Conservation (phyloP, 2,329 filamentous ascomycete genomes). For the Paraphoma chrysanthemicola region DNA sequence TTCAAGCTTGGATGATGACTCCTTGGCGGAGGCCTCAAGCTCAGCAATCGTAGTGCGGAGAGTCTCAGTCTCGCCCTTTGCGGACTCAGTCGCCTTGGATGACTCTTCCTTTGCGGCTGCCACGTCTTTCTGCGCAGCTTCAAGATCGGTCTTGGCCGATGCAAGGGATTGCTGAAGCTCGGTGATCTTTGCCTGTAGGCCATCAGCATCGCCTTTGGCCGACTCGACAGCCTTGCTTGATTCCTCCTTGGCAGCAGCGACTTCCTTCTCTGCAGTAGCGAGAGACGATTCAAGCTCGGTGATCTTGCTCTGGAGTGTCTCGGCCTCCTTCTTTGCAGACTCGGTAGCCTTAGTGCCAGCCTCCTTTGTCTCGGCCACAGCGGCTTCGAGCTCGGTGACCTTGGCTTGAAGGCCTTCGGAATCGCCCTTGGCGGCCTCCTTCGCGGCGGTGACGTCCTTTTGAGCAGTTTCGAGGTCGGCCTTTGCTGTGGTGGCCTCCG, state of each 20-base stretch:
- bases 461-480: constrained; percentile 20
- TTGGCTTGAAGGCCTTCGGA: constrained; percentile 14
- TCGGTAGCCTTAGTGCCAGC: constrained; percentile 18
- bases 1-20: constrained; percentile 10
- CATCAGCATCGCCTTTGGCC: constrained; percentile 20
- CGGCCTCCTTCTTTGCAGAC: constrained; percentile 23
- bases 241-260: constrained; percentile 24
- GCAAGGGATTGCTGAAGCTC: constrained; percentile 25
- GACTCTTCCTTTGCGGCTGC: constrained; percentile 7
- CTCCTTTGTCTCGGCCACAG: constrained; percentile 7
- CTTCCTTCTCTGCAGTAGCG: constrained; percentile 13
- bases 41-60: constrained; percentile 22
- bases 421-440: constrained; percentile 18
- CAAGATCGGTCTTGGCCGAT: constrained; percentile 23
- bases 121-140: constrained; percentile 5
- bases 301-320: constrained; percentile 21
- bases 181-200: constrained; percentile 23
- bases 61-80: constrained; percentile 22
- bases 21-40: constrained; percentile 17
- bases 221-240: constrained; percentile 24
- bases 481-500: constrained; percentile 10
- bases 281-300: constrained; percentile 24
- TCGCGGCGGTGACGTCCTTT: constrained; percentile 13
- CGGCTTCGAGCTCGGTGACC: constrained; percentile 13
- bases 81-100: constrained; percentile 17